These are phyloP conservation scores for Corinectria fuckeliana DNA, from an alignment of 2,329 filamentous ascomycete species.

Conservation along the genomic window DNA sequence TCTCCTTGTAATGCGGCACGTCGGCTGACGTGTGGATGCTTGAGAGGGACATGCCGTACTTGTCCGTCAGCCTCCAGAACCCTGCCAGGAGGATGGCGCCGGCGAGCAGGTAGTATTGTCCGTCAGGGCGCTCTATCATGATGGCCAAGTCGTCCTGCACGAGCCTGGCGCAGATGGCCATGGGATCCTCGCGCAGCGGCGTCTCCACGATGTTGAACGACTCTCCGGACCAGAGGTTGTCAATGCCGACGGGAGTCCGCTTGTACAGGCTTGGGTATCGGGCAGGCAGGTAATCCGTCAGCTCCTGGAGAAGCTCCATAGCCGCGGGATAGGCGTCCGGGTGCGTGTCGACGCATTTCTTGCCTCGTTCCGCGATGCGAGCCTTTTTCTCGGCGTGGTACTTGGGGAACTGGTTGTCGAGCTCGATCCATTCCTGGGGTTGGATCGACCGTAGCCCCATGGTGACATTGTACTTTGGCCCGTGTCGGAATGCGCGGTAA, in stretches of 20 bases:
- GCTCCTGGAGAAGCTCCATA: conserved; percentile 77
- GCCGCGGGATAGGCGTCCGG: conserved; percentile 75
- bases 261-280: conserved; percentile 77
- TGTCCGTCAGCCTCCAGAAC: conserved; percentile 84
- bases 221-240: conserved; percentile 76
- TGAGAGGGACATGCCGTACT: conserved; percentile 78
- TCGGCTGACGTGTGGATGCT: conserved; percentile 81
- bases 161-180: conserved; percentile 74
- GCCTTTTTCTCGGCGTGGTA: conserved; percentile 75
- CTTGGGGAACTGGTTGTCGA: conserved; percentile 78
- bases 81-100: conserved; percentile 78
- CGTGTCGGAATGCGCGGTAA: conserved; percentile 80
- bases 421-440: conserved; percentile 81
- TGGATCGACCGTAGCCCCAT: conserved; percentile 77
- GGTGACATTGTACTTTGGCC: conserved; percentile 77
- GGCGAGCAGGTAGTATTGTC: conserved; percentile 81
- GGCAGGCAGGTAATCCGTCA: conserved; percentile 72
- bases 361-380: conserved; percentile 70
- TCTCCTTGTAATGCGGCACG: conserved; percentile 74
- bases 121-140: conserved; percentile 79
- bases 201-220: conserved; percentile 70
- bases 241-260: conserved; percentile 68
- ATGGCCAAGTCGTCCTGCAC: conserved; percentile 84
- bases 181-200: conserved; percentile 77
- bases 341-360: conserved; percentile 71